These are phyloP conservation scores for Aegilops bicornis DNA, from an alignment of 176 grass and related monocot genomes.

Conservation along the genomic window DNA sequence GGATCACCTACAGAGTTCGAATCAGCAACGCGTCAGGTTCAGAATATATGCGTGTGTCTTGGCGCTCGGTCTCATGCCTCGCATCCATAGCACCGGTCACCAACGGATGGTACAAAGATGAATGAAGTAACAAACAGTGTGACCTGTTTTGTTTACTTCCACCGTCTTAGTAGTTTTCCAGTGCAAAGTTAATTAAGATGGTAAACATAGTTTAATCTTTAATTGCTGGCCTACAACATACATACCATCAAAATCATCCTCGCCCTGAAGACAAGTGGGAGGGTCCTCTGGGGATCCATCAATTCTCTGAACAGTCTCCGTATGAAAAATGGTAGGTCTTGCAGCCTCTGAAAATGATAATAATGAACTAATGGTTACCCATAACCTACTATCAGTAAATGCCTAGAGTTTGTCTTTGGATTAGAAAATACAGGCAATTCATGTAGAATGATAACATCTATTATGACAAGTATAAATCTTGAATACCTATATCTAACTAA, in stretches of 20 bases:
- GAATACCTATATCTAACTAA: neutral
- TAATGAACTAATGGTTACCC: neutral
- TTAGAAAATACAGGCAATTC: neutral
- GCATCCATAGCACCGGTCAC: constrained; percentile 12
- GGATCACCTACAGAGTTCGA: constrained; percentile 55
- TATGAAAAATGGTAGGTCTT: constrained; percentile 90
- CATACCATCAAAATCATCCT: constrained; percentile 76
- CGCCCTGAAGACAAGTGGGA: constrained; percentile 83
- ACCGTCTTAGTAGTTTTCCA: neutral
- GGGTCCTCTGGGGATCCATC: constrained; percentile 78
- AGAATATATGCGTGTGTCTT: no score
- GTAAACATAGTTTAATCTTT: neutral
- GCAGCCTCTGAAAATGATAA: constrained; percentile 59
- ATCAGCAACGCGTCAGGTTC: constrained; percentile 23
- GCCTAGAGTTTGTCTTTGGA: neutral
- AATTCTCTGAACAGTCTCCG: constrained; percentile 80
- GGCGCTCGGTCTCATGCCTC: neutral
- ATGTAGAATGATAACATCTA: neutral
- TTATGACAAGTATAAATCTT: neutral
- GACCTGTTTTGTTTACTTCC: constrained; percentile 14
- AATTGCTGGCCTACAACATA: neutral
- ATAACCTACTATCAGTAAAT: neutral
- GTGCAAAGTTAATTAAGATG: neutral
- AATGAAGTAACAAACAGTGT: constrained; percentile 32
- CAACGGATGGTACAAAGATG: constrained; percentile 25